Evolutionary conservation across 441 rosid species (phyloP).

Genomic region (Erodium trifolium): DNA sequence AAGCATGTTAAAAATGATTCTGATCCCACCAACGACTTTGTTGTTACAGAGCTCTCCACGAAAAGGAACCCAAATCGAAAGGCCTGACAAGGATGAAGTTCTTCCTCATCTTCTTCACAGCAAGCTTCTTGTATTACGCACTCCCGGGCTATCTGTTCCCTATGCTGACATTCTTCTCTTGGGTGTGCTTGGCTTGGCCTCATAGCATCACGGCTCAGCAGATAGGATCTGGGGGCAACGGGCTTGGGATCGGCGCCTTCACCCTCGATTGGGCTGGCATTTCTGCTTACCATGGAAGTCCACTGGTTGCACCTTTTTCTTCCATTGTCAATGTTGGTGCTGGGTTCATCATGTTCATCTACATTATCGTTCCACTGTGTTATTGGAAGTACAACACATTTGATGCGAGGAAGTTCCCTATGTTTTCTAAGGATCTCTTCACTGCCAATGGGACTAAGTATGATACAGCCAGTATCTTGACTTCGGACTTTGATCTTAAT

Average conservation of each 20-base stretch:
- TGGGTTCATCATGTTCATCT: too few species aligned
- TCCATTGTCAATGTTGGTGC: too few species aligned
- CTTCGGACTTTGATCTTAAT: conserved; percentile 58
- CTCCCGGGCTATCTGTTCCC: conserved; percentile 80
- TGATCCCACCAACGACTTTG: too few species aligned
- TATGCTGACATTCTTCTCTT: conserved; percentile 64
- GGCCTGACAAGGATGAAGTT: conserved; percentile 61
- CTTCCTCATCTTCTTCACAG: conserved; percentile 55
- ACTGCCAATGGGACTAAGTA: conserved; percentile 49
- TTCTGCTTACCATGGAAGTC: too few species aligned
- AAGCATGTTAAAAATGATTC: too few species aligned
- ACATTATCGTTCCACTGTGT: too few species aligned
- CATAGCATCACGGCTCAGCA: conserved; percentile 9
- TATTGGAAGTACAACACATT: conserved; percentile 22
- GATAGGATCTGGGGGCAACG: too few species aligned
- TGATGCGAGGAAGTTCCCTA: conserved; percentile 59
- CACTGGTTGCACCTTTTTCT: too few species aligned
- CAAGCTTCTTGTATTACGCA: conserved; percentile 63
- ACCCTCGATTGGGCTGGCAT: too few species aligned
- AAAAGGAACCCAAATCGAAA: conserved; percentile 41
- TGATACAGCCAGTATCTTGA: conserved; percentile 51
- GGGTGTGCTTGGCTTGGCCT: conserved; percentile 84
- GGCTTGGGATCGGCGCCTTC: too few species aligned
- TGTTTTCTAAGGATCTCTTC: conserved; percentile 65
- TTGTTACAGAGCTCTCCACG: conserved; percentile 59